These are phyloP conservation scores for Monilinia laxa DNA, from an alignment of 2,329 filamentous ascomycete genomes.

Conservation along the genomic window DNA sequence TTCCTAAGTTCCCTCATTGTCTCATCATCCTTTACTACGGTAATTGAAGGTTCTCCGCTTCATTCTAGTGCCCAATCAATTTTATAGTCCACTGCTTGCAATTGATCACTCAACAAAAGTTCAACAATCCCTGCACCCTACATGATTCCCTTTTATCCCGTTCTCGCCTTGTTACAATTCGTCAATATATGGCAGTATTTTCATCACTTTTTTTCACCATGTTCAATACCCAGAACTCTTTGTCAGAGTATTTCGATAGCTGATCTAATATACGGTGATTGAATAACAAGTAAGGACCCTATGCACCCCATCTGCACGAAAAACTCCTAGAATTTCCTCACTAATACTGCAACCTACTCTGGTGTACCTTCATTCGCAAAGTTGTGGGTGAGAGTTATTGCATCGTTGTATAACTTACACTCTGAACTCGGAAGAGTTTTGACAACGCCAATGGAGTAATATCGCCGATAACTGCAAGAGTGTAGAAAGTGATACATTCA, in stretches of 20 bases:
- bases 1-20: slow-evolving; percentile 11
- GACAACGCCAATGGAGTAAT: no score
- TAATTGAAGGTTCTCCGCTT: slow-evolving; percentile 20
- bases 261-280: slow-evolving; percentile 20
- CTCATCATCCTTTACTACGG: not conserved
- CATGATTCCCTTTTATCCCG: slow-evolving; percentile 5
- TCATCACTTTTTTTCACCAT: slow-evolving; percentile 25
- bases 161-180: not conserved
- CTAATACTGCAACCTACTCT: slow-evolving; percentile 21
- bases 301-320: slow-evolving; percentile 29
- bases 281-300: slow-evolving; percentile 14
- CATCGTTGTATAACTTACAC: no score
- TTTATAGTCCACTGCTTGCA: slow-evolving; percentile 24
- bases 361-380: not conserved
- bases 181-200: slow-evolving; percentile 28
- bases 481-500: no score
- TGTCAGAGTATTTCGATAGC: slow-evolving; percentile 21
- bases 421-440: no score
- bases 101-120: slow-evolving; percentile 25
- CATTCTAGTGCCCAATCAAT: slow-evolving; percentile 12
- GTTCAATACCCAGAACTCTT: slow-evolving; percentile 21
- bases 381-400: not conserved
- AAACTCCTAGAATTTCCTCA: slow-evolving; percentile 28
- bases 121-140: not conserved
- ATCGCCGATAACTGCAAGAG: no score